These are phyloP conservation scores for Leucosporidium scottii DNA, from an alignment of 768 basidiomycete genomes.

Conservation along the genomic window DNA sequence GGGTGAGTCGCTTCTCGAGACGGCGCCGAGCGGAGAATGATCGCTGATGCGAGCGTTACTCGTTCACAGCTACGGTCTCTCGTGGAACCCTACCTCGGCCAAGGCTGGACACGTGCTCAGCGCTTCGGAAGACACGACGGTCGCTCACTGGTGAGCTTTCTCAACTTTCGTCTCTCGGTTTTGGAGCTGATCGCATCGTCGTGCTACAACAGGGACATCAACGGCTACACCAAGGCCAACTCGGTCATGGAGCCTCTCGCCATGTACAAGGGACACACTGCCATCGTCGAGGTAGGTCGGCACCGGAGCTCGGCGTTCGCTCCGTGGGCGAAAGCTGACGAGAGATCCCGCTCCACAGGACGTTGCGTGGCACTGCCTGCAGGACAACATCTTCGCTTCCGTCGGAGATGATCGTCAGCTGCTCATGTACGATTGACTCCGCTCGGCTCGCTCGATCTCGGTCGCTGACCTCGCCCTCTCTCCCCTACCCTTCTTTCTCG, in stretches of 20 bases:
- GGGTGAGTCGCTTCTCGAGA: conserved; percentile 55
- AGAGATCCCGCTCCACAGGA: conserved; percentile 52
- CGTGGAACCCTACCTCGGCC: conserved; percentile 67
- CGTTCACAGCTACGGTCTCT: conserved; percentile 68
- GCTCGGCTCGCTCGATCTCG: background rate
- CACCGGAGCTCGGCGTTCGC: too few relatives aligned
- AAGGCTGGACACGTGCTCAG: conserved; percentile 79
- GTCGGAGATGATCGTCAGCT: conserved; percentile 94
- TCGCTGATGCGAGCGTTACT: background rate
- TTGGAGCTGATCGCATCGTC: background rate
- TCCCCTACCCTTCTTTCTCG: background rate
- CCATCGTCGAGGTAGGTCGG: conserved; percentile 75
- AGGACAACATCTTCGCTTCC: conserved; percentile 81
- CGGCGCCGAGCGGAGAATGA: background rate
- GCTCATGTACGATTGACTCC: conserved; percentile 63
- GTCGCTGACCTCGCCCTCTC: background rate
- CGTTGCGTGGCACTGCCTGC: conserved; percentile 85
- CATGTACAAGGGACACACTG: conserved; percentile 79
- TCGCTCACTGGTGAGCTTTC: conserved; percentile 74
- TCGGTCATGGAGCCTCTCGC: conserved; percentile 73
- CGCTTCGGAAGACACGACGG: conserved; percentile 90
- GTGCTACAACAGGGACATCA: conserved; percentile 65
- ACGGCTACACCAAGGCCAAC: conserved; percentile 70
- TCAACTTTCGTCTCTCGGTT: too few relatives aligned
- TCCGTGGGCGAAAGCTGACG: conserved; percentile 3